Evolutionary conservation across 305 asterid genomes (phyloP), one percentile per base, ranked within the genome.

Genomic region (Fraxinus ornus): DNA sequence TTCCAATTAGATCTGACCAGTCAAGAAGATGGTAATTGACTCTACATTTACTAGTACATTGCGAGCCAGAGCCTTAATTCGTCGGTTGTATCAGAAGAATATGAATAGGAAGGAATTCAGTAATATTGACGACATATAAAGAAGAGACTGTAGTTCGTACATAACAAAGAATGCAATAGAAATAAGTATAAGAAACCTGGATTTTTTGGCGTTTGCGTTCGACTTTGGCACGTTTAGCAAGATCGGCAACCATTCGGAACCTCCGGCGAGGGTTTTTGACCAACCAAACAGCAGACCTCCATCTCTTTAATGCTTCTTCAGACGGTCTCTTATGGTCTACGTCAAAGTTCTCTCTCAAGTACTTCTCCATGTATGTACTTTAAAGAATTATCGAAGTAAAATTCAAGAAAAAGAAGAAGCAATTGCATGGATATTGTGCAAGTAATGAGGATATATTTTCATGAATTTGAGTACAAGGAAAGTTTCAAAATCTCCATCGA

Each of bases 231-330:
- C 98, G 97, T 84, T 91, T 90, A 75, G 94, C 97, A 52, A 94
- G 98, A 89, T 94, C 94, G 19, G 98, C 98, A 52, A 94, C 95
- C 97, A 92, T 92, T 0, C 98, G 90, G 77, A 94, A 94, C 76
- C 98, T 88, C 81, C 98, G 91, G 47, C 94, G 92, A 8, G 94
- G 97, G 81, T 94, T 94, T 78, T 92, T 92, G 83, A 92, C 98
- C 75, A 92, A 88, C 93, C 95, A 89, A 6, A 94, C 98, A 0
- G 98, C 94, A 0, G 93, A 89, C 85, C 97, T 75, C 98, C 98
- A 94, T 90, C 92, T 86, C 85, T 4, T 77, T 68, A 91, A 55
- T 8, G 94, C 93, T 75, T 91, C 95, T 77, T 91, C 97, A 1
- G 98, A 89, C n/a, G 97, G 93, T 78, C 92, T 82, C 83, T 94